Evolutionary conservation across 495 filamentous ascomycete species (phyloP), one percentile per base, ranked within the genome.

Genomic region (Wilcoxina mikolae): DNA sequence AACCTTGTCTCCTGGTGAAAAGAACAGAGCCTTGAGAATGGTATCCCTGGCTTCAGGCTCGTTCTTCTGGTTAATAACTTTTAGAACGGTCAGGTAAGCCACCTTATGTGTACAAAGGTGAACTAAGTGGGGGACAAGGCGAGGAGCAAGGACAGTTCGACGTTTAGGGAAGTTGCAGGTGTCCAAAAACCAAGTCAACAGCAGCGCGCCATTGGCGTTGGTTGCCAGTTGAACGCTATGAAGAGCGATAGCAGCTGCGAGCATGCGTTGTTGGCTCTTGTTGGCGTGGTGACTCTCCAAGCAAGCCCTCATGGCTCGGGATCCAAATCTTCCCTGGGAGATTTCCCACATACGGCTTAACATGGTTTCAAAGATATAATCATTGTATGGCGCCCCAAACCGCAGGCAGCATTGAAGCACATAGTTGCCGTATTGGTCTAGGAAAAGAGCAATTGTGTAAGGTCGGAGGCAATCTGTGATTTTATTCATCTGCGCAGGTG

Each of bases 41-140:
- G 78, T 84, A 61, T 96, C 89, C n/a, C 93, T 78, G 3, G 91
- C 91, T 50, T 95, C 90, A 1, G 84, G 75, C 71, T 98, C 91
- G 45, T 90, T 86, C 61, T 89, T 85, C 68, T 98, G 91, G 69
- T 98, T 98, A 69, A 98, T 94, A 29, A 96, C 88, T 73, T 98
- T 98, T 49, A 98, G 72, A 18, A 98, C 91, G 1, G 91, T 98
- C 55, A 96, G 74, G 60, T 96, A 98, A 0, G 91, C 91, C 56
- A 98, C 91, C 73, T 98, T 98, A 72, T 98, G 91, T 0, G 91
- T 96, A 73, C 91, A 95, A 4, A 98, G 78, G 66, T 95, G 88
- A 27, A 95, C 90, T n/a, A 98, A 73, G 60, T 96, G 87, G 48
- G 91, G 90, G 43, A 98, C 85, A 26, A 98, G 81, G 62, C 87